phyloP scores from a whole-genome alignment of 208 protist genomes.

The Acanthamoeba lenticulata region DNA sequence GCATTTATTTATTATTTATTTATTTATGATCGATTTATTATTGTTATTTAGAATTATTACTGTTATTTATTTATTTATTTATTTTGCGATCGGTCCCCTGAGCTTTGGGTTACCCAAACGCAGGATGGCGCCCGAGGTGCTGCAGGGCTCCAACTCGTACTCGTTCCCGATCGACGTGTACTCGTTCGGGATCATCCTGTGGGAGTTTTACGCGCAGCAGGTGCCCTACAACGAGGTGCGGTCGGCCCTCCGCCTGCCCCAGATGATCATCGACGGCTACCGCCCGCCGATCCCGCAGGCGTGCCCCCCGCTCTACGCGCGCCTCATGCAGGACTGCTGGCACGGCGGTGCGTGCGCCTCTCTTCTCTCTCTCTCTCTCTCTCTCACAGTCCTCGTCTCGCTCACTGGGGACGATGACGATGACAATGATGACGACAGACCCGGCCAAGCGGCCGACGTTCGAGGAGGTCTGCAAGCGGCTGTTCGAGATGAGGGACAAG shows the following conservation, averaged over 20 bases:
- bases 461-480: not conserved
- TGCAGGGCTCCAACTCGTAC: slow-evolving; percentile 9
- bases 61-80: not conserved
- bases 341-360: not conserved
- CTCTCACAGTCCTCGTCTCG: not conserved
- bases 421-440: not conserved
- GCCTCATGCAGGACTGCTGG: slow-evolving; percentile 54
- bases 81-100: too few species aligned
- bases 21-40: too few species aligned
- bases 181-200: slow-evolving; percentile 17
- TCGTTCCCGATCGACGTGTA: slow-evolving; percentile 52
- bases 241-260: not conserved
- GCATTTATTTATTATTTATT: not conserved
- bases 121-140: slow-evolving; percentile 43
- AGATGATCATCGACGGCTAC: slow-evolving; percentile 39
- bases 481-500: slow-evolving; percentile 30
- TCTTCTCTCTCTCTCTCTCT: not conserved
- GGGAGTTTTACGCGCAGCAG: not conserved
- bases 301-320: not conserved
- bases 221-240: slow-evolving; percentile 13
- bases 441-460: slow-evolving; percentile 39
- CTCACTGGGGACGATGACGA: not conserved
- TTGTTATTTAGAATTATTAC: not conserved
- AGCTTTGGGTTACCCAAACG: not conserved
- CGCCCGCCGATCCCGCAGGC: not conserved